These are phyloP conservation scores for Phytopythium delawarense DNA, from an alignment of 352 stramenopile genomes.

Conservation along the genomic window DNA sequence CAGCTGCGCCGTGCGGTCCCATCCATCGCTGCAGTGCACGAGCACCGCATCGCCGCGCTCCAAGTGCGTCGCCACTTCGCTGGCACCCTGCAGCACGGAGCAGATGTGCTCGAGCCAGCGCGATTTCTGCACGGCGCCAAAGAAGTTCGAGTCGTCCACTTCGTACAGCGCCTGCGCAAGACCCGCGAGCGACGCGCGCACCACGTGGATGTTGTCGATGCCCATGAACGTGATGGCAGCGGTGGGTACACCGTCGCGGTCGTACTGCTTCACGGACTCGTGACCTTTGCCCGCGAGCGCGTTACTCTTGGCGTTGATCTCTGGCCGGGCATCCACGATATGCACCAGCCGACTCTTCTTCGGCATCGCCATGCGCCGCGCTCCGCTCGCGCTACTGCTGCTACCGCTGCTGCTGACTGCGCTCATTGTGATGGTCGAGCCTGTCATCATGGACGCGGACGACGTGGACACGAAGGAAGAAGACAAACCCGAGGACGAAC, in stretches of 20 bases:
- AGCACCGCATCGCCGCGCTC: constrained; percentile 73
- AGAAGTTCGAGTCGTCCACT: constrained; percentile 85
- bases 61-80: constrained; percentile 68
- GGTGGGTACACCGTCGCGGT: constrained; percentile 61
- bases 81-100: constrained; percentile 68
- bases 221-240: constrained; percentile 86
- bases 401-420: neutral
- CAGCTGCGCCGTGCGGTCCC: constrained; percentile 84
- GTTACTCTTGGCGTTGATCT: constrained; percentile 91
- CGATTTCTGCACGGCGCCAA: constrained; percentile 79
- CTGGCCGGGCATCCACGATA: constrained; percentile 88
- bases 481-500: neutral
- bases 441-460: neutral
- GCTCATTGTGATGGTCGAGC: neutral
- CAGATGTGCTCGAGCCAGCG: constrained; percentile 83
- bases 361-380: constrained; percentile 16
- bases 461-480: neutral
- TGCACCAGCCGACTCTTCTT: constrained; percentile 77
- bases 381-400: neutral
- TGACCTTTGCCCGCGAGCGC: constrained; percentile 86
- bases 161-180: constrained; percentile 75
- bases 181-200: constrained; percentile 65
- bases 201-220: constrained; percentile 87
- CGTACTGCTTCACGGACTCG: constrained; percentile 86
- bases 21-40: constrained; percentile 86